Conservation (phyloP, 2,329 filamentous ascomycete species). For the Dothidotthia symphoricarpi region DNA sequence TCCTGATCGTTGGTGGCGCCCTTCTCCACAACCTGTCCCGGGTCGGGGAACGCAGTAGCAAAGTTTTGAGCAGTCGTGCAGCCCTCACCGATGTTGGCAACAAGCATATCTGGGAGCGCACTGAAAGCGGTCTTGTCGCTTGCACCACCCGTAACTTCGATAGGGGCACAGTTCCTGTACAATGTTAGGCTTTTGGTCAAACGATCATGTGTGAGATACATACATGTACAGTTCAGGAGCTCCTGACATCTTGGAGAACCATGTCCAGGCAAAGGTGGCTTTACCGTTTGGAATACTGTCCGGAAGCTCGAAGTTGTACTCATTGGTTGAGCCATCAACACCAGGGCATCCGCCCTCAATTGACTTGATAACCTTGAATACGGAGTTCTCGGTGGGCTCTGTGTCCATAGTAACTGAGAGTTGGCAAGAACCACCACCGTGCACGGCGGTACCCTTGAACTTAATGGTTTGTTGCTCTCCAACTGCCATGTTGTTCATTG, state of each 20-base stretch:
- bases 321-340: constrained; percentile 57
- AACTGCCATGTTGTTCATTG: constrained; percentile 54
- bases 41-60: constrained; percentile 64
- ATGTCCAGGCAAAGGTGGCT: constrained; percentile 85
- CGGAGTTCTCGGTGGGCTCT: constrained; percentile 53
- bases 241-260: constrained; percentile 77
- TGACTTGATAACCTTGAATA: constrained; percentile 86
- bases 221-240: constrained; percentile 68
- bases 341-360: constrained; percentile 84
- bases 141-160: constrained; percentile 60
- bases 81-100: constrained; percentile 62
- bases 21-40: constrained; percentile 59
- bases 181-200: neutral
- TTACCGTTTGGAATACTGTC: constrained; percentile 69
- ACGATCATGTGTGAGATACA: constrained; percentile 50
- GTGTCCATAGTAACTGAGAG: constrained; percentile 69
- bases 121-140: constrained; percentile 56
- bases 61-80: constrained; percentile 56
- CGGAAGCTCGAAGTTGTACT: constrained; percentile 71
- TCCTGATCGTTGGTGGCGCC: constrained; percentile 20
- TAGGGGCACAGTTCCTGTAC: constrained; percentile 81
- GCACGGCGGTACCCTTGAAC: constrained; percentile 71
- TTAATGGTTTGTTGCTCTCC: constrained; percentile 62
- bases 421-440: constrained; percentile 91
- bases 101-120: constrained; percentile 69